These are phyloP conservation scores for Blastobotrys petasosporus DNA, from an alignment of 1,139 yeast genomes.

Conservation along the genomic window DNA sequence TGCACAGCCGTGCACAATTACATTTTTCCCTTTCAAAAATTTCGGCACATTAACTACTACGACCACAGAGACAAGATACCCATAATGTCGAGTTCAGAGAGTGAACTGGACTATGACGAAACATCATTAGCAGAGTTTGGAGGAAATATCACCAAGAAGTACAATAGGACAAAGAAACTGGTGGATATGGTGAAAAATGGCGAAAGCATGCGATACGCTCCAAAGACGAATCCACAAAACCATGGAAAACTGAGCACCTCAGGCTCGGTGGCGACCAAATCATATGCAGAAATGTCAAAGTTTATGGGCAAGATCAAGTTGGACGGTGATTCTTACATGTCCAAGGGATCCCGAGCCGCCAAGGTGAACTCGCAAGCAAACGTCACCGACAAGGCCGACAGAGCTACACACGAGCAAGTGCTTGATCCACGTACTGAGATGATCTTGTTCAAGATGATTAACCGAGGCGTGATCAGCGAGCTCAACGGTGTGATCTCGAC, in stretches of 20 bases:
- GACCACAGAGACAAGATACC: too few relatives aligned
- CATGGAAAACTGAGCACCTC: conserved; percentile 12
- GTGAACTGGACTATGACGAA: conserved; percentile 5
- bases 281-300: conserved; percentile 13
- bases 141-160: conserved; percentile 23
- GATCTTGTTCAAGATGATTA: conserved; percentile 74
- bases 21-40: too few relatives aligned
- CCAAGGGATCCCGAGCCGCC: conserved; percentile 30
- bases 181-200: conserved; percentile 5
- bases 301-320: conserved; percentile 20
- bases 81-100: neutral
- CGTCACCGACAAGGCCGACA: conserved; percentile 67
- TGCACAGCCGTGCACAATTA: too few relatives aligned
- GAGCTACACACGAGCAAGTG: conserved; percentile 97
- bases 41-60: too few relatives aligned
- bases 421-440: conserved; percentile 89
- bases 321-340: conserved; percentile 27
- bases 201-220: conserved; percentile 1
- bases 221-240: conserved; percentile 15
- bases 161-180: conserved; percentile 20
- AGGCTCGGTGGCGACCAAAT: conserved; percentile 8
- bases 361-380: conserved; percentile 27
- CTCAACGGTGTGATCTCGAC: conserved; percentile 94
- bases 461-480: conserved; percentile 73
- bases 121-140: conserved; percentile 11